Evolutionary conservation across 345 rosid species (phyloP).

Genomic region (Lepidium didymum): DNA sequence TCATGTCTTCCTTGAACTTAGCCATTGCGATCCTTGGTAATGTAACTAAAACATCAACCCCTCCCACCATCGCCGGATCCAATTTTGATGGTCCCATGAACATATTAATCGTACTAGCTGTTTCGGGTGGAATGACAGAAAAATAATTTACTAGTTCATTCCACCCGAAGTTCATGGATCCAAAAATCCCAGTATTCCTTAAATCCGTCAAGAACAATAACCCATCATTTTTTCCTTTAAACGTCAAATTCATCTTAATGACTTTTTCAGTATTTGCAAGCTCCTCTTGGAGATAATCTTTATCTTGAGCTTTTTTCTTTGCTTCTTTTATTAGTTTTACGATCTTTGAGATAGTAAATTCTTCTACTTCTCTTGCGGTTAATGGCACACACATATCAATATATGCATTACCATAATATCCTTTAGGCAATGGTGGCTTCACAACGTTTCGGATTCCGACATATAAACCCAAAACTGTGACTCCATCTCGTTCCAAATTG

Average conservation of each 20-base stretch:
- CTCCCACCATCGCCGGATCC: slow-evolving; percentile 7
- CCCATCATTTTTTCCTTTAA: slow-evolving; percentile 4
- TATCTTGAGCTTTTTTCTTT: slow-evolving; percentile 3
- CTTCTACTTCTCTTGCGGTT: slow-evolving; percentile 10
- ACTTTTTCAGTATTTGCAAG: background rate
- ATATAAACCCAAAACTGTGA: background rate
- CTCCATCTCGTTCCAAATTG: slow-evolving; percentile 3
- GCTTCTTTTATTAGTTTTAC: slow-evolving; percentile 19
- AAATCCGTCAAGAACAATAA: background rate
- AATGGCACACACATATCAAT: slow-evolving; percentile 7
- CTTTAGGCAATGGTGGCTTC: slow-evolving; percentile 14
- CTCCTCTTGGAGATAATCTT: slow-evolving; percentile 6
- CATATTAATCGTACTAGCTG: background rate
- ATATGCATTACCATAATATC: slow-evolving; percentile 19
- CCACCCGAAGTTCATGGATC: slow-evolving; percentile 25
- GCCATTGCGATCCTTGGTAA: slow-evolving; percentile 12
- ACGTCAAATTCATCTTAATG: background rate
- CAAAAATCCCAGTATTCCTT: slow-evolving; percentile 14
- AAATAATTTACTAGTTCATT: slow-evolving; percentile 13
- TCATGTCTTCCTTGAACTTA: slow-evolving; percentile 10
- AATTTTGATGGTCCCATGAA: slow-evolving; percentile 8
- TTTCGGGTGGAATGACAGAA: background rate
- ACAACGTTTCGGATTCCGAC: slow-evolving; percentile 5
- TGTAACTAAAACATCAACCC: slow-evolving; percentile 6
- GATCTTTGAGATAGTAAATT: background rate